These are phyloP conservation scores for Nitzschia sp. DNA, from an alignment of 108 stramenopile genomes.

Conservation along the genomic window DNA sequence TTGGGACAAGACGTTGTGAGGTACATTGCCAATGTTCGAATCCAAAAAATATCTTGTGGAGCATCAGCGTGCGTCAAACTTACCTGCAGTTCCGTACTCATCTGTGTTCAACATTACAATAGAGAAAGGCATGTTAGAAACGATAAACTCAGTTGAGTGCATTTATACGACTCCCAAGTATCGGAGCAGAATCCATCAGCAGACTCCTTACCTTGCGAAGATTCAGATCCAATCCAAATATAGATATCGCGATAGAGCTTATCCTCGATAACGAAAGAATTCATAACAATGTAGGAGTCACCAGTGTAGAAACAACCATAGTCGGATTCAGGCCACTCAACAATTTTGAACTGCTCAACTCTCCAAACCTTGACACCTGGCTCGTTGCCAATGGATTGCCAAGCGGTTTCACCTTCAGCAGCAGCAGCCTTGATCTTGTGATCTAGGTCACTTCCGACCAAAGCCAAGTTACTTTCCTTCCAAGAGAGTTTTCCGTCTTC, in stretches of 20 bases:
- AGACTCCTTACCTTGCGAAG: constrained; percentile 44
- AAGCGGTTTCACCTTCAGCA: constrained; percentile 52
- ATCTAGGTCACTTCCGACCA: constrained; percentile 48
- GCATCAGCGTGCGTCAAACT: background rate
- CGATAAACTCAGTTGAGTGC: background rate
- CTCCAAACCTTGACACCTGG: constrained; percentile 82
- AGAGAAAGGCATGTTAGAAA: background rate
- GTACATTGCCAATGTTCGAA: background rate
- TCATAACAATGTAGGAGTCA: constrained; percentile 85
- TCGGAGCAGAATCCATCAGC: background rate
- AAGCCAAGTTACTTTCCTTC: constrained; percentile 44
- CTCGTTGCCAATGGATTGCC: constrained; percentile 47
- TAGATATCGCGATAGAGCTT: constrained; percentile 64
- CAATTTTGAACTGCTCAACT: constrained; percentile 75
- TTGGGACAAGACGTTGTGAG: too few species aligned
- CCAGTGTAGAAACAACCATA: constrained; percentile 86
- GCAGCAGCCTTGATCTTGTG: constrained; percentile 56
- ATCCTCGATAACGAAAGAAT: constrained; percentile 35
- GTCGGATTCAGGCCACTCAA: constrained; percentile 46
- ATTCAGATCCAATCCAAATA: constrained; percentile 86
- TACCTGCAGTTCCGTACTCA: constrained; percentile 85
- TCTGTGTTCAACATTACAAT: constrained; percentile 30
- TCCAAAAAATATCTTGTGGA: too few species aligned
- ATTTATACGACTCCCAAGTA: background rate
- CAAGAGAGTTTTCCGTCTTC: constrained; percentile 27